Base-by-base conservation (phyloP, 2,329 filamentous ascomycete species). In the Raffaelea ambrosiae region DNA sequence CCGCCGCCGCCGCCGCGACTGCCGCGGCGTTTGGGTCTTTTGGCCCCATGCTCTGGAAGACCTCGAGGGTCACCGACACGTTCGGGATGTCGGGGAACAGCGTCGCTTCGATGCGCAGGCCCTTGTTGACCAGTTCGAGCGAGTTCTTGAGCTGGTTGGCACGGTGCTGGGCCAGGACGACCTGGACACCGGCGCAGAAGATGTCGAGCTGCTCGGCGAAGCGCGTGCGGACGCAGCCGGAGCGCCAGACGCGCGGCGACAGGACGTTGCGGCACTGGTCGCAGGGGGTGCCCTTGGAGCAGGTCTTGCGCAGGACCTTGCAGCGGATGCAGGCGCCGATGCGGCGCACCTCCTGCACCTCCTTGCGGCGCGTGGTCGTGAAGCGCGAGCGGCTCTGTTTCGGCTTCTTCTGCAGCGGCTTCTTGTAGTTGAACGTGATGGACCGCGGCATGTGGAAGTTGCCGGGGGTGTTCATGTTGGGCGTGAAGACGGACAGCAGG, bases 311-410 rank as follows among this genome's bases (percentile, higher is more conserved):
- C 33, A 84, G 63, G 52, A 84, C 83, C 35, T 79, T 72, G 57
- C 81, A 84, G 40, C 81, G 69, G 46, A 83, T 81, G 55, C 81
- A 84, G 13, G 81, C 80, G 5, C 81, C 81, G 33, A 80, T 73
- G 55, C 80, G 79, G 21, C 81, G 74, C 20, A 84, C 77, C 52
- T 79, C 76, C 54, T 82, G 78, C 2, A 84, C 80, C 57, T 84
- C 77, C 57, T 77, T 81, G 20, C 81, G 70, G n/a, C 81, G 70
- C 1, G 66, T 66, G 5, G 76, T 68, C 19, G 73, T 76, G 54
- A 83, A 83, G 9, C 75, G 69, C 4, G 77, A 75, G 10, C 79
- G 72, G 8, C 72, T 71, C 55, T 81, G 72, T 16, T 72, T 72
- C 2, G 71, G 66, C 46, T 69, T 70, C 11, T 59, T 53, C 16